Conservation (phyloP, 345 rosid genomes). For the Carallia pectinifolia region DNA sequence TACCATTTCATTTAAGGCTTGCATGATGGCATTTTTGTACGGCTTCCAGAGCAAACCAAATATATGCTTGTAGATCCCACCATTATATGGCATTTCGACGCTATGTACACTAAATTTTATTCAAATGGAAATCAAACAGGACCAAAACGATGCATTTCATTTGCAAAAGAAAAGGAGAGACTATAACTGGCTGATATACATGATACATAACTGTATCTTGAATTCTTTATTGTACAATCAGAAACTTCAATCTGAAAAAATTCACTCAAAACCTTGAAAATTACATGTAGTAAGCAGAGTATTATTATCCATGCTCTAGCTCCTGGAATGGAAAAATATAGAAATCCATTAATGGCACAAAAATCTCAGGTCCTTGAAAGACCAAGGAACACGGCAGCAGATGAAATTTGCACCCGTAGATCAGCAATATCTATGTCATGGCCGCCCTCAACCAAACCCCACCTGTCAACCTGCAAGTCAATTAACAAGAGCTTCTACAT, state of each 20-base stretch:
- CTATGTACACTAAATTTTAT: not conserved
- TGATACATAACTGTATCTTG: too few species aligned
- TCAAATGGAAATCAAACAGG: not conserved
- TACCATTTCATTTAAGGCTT: not conserved
- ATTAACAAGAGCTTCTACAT: constrained; percentile 1
- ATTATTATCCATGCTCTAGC: not conserved
- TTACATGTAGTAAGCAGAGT: not conserved
- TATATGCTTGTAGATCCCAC: not conserved
- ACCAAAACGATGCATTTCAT: too few species aligned
- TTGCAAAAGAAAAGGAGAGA: not conserved
- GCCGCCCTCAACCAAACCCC: constrained; percentile 99
- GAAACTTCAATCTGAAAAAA: not conserved
- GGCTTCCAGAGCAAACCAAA: not conserved
- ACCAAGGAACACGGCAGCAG: constrained; percentile 83
- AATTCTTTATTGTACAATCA: not conserved
- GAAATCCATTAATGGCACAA: not conserved
- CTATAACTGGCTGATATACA: not conserved
- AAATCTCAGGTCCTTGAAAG: constrained; percentile 46
- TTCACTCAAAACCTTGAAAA: not conserved
- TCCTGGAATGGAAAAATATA: not conserved
- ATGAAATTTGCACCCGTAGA: constrained; percentile 81
- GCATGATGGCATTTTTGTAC: not conserved
- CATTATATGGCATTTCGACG: not conserved
- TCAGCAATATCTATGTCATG: constrained; percentile 94
- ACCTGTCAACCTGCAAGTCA: constrained; percentile 63